Evolutionary conservation across 2,329 filamentous ascomycete species (phyloP), one percentile per base, ranked within the genome.

Genomic region (Amylocarpus encephaloides): DNA sequence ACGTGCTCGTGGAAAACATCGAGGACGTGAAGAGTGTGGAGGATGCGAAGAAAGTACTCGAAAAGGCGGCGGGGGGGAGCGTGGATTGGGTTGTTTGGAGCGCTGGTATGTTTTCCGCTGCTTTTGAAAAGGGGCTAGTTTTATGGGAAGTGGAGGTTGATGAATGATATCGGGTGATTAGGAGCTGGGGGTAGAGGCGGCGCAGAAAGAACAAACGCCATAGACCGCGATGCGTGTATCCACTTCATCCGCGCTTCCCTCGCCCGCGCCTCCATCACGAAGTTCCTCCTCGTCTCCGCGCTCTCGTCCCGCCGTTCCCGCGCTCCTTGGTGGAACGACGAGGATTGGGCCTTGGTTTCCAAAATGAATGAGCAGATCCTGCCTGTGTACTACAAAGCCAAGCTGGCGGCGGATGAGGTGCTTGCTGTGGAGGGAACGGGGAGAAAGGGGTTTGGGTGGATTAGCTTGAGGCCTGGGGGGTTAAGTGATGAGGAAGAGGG

Each of bases 21-120:
- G 84, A 87, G 46, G 85, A 88, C 12, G 74, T 90, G 35, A 80
- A 79, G 64, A 79, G 71, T 49, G 74, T 80, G 47, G 71, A 71
- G 0, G 76, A 84, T 53, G 86, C 86, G 1, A 71, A 77, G 58
- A 71, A 69, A 35, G 38, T 52, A 5, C 3, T 92, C 35, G 73
- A 78, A 55, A 71, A 75, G 59, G 77, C 82, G 16, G 75, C 77
- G 64, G 40, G 22, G 22, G 22, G 22, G 4, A 26, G 7, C 3
- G 72, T 78, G 1, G 81, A 87, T 64, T 86, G 82, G 65, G 73
- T 87, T 29, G 76, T 86, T 54, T 88, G 80, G 79, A 80, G 76
- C 56, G 83, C 84, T 15, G 83, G 82, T 80, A 64, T 39, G 71
- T 54, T 38, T 18, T 38, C n/a, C 18, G 16, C 30, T 19, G 4